Percentiles rank a stretch among this genome's conserved stretches.
Evolutionary conservation across 192 early-diverging fungal species (phyloP).

Genomic region (Backusella parvicylindrica): DNA sequence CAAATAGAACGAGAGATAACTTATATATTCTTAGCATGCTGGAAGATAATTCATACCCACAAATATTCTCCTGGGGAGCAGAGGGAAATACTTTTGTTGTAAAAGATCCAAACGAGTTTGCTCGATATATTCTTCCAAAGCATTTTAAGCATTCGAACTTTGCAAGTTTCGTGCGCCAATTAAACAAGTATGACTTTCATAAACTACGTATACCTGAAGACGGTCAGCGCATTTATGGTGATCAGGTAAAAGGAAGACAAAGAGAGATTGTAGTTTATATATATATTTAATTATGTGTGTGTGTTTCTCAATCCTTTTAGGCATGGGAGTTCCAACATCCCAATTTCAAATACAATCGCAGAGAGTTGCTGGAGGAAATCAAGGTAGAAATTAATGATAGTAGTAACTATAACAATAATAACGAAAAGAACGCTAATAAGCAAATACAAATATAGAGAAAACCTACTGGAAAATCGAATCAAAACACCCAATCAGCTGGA

Average conservation of each 20-base stretch:
- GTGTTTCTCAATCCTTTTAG: constrained; percentile 31
- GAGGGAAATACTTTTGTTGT: constrained; percentile 68
- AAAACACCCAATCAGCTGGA: not conserved
- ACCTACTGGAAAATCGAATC: constrained; percentile 7
- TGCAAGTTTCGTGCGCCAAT: constrained; percentile 64
- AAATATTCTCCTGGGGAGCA: constrained; percentile 61
- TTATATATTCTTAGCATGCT: constrained; percentile 52
- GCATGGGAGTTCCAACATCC: constrained; percentile 72
- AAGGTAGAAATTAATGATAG: constrained; percentile 24
- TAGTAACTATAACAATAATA: not conserved
- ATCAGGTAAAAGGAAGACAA: constrained; percentile 44
- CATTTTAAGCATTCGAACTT: constrained; percentile 75
- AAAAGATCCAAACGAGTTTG: constrained; percentile 67
- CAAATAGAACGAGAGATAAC: not conserved
- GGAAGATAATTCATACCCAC: constrained; percentile 56
- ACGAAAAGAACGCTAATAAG: not conserved
- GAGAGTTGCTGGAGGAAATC: constrained; percentile 51
- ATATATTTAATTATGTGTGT: not conserved
- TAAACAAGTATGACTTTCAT: constrained; percentile 79
- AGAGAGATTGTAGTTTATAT: not conserved
- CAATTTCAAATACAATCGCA: constrained; percentile 57
- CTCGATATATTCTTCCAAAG: constrained; percentile 60
- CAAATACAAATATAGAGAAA: constrained; percentile 5
- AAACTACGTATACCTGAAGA: constrained; percentile 62
- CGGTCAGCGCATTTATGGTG: constrained; percentile 43